These are phyloP conservation scores for Musa troglodytarum DNA, from an alignment of 176 grass and related monocot species.

Conservation along the genomic window DNA sequence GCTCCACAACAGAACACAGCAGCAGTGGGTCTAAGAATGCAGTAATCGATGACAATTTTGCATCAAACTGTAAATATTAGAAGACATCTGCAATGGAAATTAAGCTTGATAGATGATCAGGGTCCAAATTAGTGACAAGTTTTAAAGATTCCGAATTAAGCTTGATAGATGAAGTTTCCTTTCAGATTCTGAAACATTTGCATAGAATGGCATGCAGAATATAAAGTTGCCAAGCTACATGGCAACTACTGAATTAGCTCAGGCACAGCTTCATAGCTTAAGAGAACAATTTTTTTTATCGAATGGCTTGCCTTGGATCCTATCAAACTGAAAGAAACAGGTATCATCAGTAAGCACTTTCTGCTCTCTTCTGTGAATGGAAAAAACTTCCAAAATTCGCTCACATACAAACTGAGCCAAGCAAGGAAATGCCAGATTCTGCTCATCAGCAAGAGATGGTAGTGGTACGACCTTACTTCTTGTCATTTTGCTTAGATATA, in stretches of 20 bases:
- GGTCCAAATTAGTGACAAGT: neutral
- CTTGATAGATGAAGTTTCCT: neutral
- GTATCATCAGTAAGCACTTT: constrained; percentile 51
- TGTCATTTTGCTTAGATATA: neutral
- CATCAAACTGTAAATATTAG: neutral
- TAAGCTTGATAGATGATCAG: neutral
- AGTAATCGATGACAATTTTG: neutral
- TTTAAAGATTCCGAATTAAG: too few relatives aligned
- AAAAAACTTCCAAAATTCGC: constrained; percentile 53
- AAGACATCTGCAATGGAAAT: neutral
- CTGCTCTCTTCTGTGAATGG: constrained; percentile 55
- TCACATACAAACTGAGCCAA: constrained; percentile 45
- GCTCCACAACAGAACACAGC: neutral
- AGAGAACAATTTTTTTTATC: constrained; percentile 51
- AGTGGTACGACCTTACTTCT: constrained; percentile 39
- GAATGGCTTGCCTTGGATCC: constrained; percentile 12
- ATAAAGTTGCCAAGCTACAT: constrained; percentile 2
- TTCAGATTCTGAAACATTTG: neutral
- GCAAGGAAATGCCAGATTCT: constrained; percentile 57
- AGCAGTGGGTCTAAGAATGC: neutral
- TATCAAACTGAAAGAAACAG: constrained; percentile 53
- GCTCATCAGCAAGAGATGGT: constrained; percentile 57
- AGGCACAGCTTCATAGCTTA: constrained; percentile 40
- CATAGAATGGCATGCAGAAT: neutral
- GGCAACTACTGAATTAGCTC: constrained; percentile 51